Conservation (phyloP, 768 basidiomycete genomes). For the Cystobasidium onofrii region DNA sequence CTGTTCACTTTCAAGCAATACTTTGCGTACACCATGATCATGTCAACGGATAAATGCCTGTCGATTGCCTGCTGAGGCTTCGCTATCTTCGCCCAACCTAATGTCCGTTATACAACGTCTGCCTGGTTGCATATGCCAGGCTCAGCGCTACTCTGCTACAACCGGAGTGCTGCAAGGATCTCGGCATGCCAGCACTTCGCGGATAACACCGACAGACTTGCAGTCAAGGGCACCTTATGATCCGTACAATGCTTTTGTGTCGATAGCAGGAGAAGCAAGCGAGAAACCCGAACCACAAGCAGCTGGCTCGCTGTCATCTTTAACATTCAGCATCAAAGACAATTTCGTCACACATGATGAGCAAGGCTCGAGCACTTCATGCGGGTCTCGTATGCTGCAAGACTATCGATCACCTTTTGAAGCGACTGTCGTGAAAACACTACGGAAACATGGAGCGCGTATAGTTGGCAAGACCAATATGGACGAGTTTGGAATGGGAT, state of each 20-base stretch:
- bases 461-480: slow-evolving; percentile 86
- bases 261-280: neutral
- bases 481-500: slow-evolving; percentile 99
- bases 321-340: slow-evolving; percentile 25
- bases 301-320: neutral
- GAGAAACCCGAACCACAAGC: neutral
- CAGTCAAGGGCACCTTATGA: neutral
- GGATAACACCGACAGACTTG: neutral
- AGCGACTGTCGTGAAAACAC: slow-evolving; percentile 67
- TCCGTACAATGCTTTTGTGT: slow-evolving; percentile 6
- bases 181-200: neutral
- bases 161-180: neutral
- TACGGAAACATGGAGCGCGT: slow-evolving; percentile 59
- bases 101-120: neutral
- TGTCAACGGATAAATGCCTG: no score
- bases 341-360: slow-evolving; percentile 21
- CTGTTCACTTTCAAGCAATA: no score
- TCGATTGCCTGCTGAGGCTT: neutral
- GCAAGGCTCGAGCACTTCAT: neutral
- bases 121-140: neutral
- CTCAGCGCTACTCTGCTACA: neutral
- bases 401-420: slow-evolving; percentile 73
- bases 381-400: slow-evolving; percentile 42
- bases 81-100: neutral
- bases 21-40: no score